A percentile compares a stretch with the other conserved stretches of the same genome.
phyloP scores from a whole-genome alignment of 176 grass and related monocot species.

The Hsuehochloa calcarea region DNA sequence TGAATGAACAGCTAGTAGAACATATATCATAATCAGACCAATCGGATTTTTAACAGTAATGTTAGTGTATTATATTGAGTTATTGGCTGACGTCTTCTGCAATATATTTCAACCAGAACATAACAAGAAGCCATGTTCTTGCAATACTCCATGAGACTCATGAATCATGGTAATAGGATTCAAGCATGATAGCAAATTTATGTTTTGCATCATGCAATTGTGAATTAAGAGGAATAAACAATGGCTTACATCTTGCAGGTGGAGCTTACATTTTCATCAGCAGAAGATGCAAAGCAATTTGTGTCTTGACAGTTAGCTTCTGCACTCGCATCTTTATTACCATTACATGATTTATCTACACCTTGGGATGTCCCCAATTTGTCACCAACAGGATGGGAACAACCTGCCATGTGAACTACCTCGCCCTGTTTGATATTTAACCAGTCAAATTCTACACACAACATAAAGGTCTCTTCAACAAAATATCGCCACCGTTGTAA shows the following conservation, averaged over 20 bases:
- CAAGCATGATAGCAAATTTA: slow-evolving; percentile 1
- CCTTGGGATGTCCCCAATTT: slow-evolving; percentile 24
- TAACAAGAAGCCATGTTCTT: slow-evolving; percentile 9
- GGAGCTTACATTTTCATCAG: slow-evolving; percentile 57
- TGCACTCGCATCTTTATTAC: slow-evolving; percentile 28
- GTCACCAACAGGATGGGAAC: slow-evolving; percentile 21
- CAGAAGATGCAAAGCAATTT: slow-evolving; percentile 40
- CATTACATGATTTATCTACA: slow-evolving; percentile 41
- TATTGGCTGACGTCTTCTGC: not conserved
- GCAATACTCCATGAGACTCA: slow-evolving; percentile 8
- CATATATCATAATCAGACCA: slow-evolving; percentile 2
- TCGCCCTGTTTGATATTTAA: slow-evolving; percentile 63
- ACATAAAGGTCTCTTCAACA: slow-evolving; percentile 38
- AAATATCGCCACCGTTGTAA: not conserved
- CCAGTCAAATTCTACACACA: slow-evolving; percentile 45
- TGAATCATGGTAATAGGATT: slow-evolving; percentile 12
- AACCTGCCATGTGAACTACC: slow-evolving; percentile 33
- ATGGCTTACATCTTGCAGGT: slow-evolving; percentile 5
- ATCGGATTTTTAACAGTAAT: not conserved
- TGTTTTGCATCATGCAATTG: not conserved
- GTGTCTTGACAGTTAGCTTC: slow-evolving; percentile 36
- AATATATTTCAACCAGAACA: not conserved
- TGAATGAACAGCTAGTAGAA: not conserved
- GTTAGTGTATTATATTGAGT: not conserved
- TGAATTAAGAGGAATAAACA: slow-evolving; percentile 24